Base-by-base conservation (phyloP, 1,284 basidiomycete species). In the Puccinia polysora region DNA sequence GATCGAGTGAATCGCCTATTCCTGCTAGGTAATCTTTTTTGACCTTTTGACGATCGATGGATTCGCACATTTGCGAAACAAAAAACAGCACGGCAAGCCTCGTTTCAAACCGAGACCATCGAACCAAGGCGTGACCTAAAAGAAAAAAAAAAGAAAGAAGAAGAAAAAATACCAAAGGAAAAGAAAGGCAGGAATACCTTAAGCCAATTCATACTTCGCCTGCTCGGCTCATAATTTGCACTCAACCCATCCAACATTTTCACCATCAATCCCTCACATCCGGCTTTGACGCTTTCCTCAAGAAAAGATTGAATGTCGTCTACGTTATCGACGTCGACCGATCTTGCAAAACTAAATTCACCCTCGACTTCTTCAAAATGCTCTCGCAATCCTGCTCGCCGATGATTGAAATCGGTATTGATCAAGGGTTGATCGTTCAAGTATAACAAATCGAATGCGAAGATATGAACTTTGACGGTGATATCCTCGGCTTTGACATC, bases 21-120 rank as follows among this genome's bases (percentile, higher is more conserved):
- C 96, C 96, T n/a, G 90, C 88, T 0, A 99, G 84, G 79, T 97
- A 97, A 80, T 97, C 94, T 79, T 97, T 97, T 83, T 97, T 97
- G 75, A 97, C 84, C 94, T 96, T 78, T 45, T n/a, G n/a, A n/a
- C n/a, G n/a, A n/a, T n/a, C n/a, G n/a, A n/a, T n/a, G 8, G 45
- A 45, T n/a, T n/a, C 40, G n/a, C n/a, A 10, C 40, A 10, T 10
- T 45, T 45, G n/a, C 53, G 12, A 32, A 38, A 28, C 43, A 14
- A 8, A 58, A 20, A 30, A 4, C 8, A n/a, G 38, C 36, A 45
- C 1, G 0, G 49, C 4, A 23, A 58, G 34, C 25, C 2, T 68
- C 73, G 58, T 79, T 79, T 71, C 79, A 78, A 72, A 79, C 79
- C 60, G 78, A 79, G n/a, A 80, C 75, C 68, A 15, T 7, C 38